Evolutionary conservation across 1,139 yeast species (phyloP), one percentile per base, ranked within the genome.

Genomic region (Pichia sp.): DNA sequence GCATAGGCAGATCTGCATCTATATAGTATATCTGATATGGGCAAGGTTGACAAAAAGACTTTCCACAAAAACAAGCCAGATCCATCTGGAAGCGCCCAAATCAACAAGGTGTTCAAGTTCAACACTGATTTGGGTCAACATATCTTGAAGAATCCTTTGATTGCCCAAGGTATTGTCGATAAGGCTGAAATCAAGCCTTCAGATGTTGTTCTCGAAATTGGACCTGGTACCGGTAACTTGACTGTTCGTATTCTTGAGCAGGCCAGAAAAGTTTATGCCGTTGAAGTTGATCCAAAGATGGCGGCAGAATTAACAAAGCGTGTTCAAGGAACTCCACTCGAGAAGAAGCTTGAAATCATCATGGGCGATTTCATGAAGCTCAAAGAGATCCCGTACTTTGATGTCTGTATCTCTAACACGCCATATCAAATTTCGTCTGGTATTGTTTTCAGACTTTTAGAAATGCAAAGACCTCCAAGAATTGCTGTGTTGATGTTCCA

Each of bases 231-330:
- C 0, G 99, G 99, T 64, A 91, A 91, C 56, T 69, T 91, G 62
- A 93, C 99, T 0, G 95, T 91, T 26, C 71, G 94, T 44, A 93
- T 91, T 33, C 63, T 91, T 37, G 97, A 91, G 51, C 83, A 87
- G 57, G 97, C 97, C 1, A 71, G 86, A 37, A 84, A 81, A 51
- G 96, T 91, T 13, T 74, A 85, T 37, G 98, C 98, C 0, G 94
- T 85, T 36, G 99, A 91, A 65, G 88, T 88, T 91, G 99, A 91
- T 62, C 97, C 99, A 18, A 72, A 97, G 64, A 91, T 91, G 99
- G 98, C 97, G 4, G 97, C 97, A 0, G 99, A 91, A 60, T 69
- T 91, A 53, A 86, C 97, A 16, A 91, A 91, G 59, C 81, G 99
- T 67, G 97, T 93, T 19, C 96, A 87, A 54, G 97, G 97, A 12